Conservation (phyloP, 345 rosid genomes). For the Ceriops zippeliana region DNA sequence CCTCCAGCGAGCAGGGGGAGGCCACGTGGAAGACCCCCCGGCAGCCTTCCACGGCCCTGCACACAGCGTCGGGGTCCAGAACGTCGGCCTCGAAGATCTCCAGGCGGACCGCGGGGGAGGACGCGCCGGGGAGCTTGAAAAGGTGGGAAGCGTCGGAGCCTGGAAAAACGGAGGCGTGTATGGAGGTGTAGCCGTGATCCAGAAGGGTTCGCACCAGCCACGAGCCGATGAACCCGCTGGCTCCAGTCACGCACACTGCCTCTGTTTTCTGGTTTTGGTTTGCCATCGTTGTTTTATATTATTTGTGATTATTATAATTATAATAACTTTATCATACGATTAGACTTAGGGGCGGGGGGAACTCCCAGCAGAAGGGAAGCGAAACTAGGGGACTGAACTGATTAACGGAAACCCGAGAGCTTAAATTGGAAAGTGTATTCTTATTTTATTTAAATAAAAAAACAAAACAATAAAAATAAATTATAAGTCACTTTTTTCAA, state of each 20-base stretch:
- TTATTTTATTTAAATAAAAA: too few species aligned
- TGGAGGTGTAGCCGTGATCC: conserved; percentile 47
- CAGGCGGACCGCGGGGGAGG: conserved; percentile 24
- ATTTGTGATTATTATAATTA: too few species aligned
- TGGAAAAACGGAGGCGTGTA: conserved; percentile 62
- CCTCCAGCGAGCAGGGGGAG: conserved; percentile 74
- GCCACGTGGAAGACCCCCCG: conserved; percentile 86
- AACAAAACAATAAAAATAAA: too few species aligned
- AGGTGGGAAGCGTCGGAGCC: conserved; percentile 60
- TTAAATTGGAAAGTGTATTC: too few species aligned
- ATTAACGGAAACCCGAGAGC: too few species aligned
- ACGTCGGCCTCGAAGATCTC: conserved; percentile 56
- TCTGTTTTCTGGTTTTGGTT: conserved; percentile 15
- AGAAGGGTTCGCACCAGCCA: conserved; percentile 61
- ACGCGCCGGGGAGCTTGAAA: conserved; percentile 39
- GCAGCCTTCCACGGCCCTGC: conserved; percentile 61
- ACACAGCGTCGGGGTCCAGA: conserved; percentile 50
- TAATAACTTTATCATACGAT: too few species aligned
- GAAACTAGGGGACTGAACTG: too few species aligned
- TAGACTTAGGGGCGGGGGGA: too few species aligned
- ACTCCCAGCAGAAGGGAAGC: too few species aligned
- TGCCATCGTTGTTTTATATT: not conserved
- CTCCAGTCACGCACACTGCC: conserved; percentile 76
- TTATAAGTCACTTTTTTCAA: too few species aligned
- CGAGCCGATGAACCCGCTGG: conserved; percentile 79